Evolutionary conservation across 495 filamentous ascomycete genomes (phyloP), one percentile per base, ranked within the genome.

Genomic region (Echria macrotheca): DNA sequence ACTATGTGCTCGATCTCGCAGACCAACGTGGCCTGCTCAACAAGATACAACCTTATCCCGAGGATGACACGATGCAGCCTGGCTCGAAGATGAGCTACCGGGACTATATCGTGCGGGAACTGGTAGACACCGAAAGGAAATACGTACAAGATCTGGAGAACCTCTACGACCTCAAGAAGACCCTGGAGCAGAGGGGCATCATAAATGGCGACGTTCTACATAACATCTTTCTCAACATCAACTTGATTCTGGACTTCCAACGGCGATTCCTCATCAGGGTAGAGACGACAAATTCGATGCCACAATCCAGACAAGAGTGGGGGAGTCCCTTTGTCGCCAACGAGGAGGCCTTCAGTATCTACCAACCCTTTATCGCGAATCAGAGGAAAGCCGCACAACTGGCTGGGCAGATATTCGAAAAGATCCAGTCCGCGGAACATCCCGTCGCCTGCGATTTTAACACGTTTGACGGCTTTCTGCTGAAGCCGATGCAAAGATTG

Each of bases 91-190:
- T 89, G 57, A 93, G 86, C 42, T 88, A 89, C 60, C 76, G 89
- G 32, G 83, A 96, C 48, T 84, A 95, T 58, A 85, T 97, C 50
- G 79, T 98, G 24, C 80, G 85, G 55, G 93, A 98, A 62, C 69
- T 98, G 38, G 81, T 98, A 38, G 86, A 87, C 56, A 97, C 91
- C 4, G 93, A 98, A 64, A 84, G 93, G 32, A 94, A 95, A 62
- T 98, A 98, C 54, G 94, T 97, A n/a, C 91, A 97, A 58, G 91
- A 97, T 70, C 73, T 98, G 22, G 91, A 97, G 60, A 90, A 91
- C 53, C 67, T 98, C 14, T 91, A 97, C 60, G 85, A 90, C 43
- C 79, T 97, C 49, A 96, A 96, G 73, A 93, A 88, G 57, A 80
- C 82, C 21, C 71, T 97, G 25, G 89, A 96, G 59, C 82, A 91